phyloP scores from a whole-genome alignment of 371 early-diverging fungal genomes.

The Apophysomyces elegans region DNA sequence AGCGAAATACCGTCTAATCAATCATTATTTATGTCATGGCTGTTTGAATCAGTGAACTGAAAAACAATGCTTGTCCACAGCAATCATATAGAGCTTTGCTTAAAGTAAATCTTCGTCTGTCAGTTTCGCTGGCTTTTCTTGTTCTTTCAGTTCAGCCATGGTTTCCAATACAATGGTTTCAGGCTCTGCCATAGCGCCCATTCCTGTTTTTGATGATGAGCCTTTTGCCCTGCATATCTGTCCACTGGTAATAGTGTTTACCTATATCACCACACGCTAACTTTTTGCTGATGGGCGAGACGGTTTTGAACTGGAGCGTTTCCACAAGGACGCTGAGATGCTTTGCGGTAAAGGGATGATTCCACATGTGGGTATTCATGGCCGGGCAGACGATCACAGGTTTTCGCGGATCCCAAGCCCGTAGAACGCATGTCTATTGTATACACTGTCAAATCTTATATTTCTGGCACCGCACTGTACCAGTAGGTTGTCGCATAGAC shows the following conservation, averaged over 20 bases:
- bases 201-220: slow-evolving; percentile 27
- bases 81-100: neutral
- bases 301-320: slow-evolving; percentile 62
- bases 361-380: slow-evolving; percentile 98
- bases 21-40: neutral
- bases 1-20: neutral
- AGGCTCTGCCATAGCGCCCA: slow-evolving; percentile 65
- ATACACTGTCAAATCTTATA: slow-evolving; percentile 2
- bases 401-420: slow-evolving; percentile 88
- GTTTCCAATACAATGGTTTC: slow-evolving; percentile 40
- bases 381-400: slow-evolving; percentile 87
- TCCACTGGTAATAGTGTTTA: slow-evolving; percentile 5
- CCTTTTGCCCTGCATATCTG: neutral
- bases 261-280: slow-evolving; percentile 95
- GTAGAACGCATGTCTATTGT: slow-evolving; percentile 81
- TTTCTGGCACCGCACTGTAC: slow-evolving; percentile 39
- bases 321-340: slow-evolving; percentile 66
- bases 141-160: neutral
- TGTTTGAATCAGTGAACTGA: too few relatives aligned
- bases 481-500: slow-evolving; percentile 94
- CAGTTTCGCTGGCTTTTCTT: slow-evolving; percentile 2
- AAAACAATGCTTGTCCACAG: too few relatives aligned
- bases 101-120: slow-evolving; percentile 13
- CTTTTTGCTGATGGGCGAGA: slow-evolving; percentile 83
- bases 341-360: slow-evolving; percentile 84